Evolutionary conservation across 176 grass and related monocot genomes (phyloP).

Genomic region (Typha latifolia): DNA sequence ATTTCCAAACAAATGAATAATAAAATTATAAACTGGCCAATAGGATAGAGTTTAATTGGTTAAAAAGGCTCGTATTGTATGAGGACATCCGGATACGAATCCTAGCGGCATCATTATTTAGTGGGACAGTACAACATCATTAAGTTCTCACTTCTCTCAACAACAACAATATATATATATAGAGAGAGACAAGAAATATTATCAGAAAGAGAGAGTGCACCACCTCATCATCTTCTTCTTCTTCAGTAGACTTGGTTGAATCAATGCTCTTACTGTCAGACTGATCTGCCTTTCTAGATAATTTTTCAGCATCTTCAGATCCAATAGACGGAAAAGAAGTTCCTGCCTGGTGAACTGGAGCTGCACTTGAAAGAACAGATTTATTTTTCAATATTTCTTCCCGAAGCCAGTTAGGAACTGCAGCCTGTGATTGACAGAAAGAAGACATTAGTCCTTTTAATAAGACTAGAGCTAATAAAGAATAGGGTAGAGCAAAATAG

Average conservation of each 20-base stretch:
- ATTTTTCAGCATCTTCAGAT: slow-evolving; percentile 47
- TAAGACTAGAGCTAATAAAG: slow-evolving; percentile 18
- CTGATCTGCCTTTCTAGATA: slow-evolving; percentile 39
- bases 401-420: slow-evolving; percentile 92
- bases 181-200: neutral
- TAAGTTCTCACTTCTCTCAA: neutral
- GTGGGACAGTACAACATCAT: no score
- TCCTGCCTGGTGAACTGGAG: slow-evolving; percentile 24
- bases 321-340: slow-evolving; percentile 30
- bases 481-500: slow-evolving; percentile 2
- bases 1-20: no score
- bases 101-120: no score
- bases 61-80: no score
- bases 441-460: slow-evolving; percentile 15
- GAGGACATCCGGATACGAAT: no score
- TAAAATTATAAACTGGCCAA: no score
- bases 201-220: slow-evolving; percentile 13
- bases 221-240: slow-evolving; percentile 76
- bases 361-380: slow-evolving; percentile 26
- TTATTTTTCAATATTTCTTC: slow-evolving; percentile 99
- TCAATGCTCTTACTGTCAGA: slow-evolving; percentile 50
- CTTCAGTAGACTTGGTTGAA: slow-evolving; percentile 59
- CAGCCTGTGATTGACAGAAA: slow-evolving; percentile 40
- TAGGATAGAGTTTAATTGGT: no score
- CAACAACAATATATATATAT: neutral